A percentile compares a stretch with the other conserved stretches of the same genome.
These are phyloP conservation scores for Camelina sativa DNA, from an alignment of 345 rosid species.

Conservation along the genomic window DNA sequence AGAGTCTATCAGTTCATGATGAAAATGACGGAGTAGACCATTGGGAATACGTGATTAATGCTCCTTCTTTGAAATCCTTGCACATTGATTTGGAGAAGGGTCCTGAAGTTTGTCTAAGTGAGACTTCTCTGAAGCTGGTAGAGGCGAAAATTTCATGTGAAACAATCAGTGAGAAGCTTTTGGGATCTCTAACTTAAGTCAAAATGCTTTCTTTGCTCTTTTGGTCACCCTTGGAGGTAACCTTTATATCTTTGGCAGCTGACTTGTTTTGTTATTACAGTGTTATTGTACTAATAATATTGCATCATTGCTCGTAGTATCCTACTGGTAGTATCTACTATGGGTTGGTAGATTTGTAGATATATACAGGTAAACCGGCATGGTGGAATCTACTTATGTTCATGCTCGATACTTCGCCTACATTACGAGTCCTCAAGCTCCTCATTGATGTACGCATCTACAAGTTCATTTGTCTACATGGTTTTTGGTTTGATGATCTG, in stretches of 20 bases:
- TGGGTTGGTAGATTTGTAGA: conserved; percentile 5
- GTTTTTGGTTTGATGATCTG: background rate
- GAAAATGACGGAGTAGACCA: too few species aligned
- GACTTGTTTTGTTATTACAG: background rate
- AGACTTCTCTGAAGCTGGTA: background rate
- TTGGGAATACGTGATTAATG: background rate
- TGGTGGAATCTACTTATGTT: background rate
- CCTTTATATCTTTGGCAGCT: background rate
- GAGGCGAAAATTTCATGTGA: background rate
- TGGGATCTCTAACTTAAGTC: conserved; percentile 1
- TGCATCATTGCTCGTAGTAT: background rate
- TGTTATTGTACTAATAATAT: background rate
- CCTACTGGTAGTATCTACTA: background rate
- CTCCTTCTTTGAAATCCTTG: conserved; percentile 10
- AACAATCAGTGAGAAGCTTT: background rate
- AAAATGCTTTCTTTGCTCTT: background rate
- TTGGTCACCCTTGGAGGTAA: conserved; percentile 20
- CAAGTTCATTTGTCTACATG: background rate
- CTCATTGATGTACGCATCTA: background rate
- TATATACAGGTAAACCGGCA: conserved; percentile 2
- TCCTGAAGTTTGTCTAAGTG: background rate
- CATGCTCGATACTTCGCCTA: conserved; percentile 7
- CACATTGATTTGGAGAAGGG: background rate
- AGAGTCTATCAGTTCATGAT: background rate
- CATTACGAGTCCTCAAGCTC: background rate